These are phyloP conservation scores for Didymosphaeria variabile DNA, from an alignment of 2,329 filamentous ascomycete species.

Conservation along the genomic window DNA sequence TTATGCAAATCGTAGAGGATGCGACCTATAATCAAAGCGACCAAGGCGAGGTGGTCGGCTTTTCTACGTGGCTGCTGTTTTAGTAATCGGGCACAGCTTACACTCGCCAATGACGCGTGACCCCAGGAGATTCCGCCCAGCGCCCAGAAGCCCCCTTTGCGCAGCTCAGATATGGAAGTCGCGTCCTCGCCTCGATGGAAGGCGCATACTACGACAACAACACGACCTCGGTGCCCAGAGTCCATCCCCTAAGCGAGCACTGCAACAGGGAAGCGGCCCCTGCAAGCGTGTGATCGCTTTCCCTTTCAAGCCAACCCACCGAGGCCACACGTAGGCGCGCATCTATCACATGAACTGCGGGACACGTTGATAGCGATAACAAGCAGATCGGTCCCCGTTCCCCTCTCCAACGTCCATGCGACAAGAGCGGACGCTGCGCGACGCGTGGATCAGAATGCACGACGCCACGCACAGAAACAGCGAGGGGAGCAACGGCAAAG, in stretches of 20 bases:
- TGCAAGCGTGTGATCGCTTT: conserved; percentile 14
- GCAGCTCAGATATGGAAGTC: neutral
- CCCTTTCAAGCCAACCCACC: conserved; percentile 5
- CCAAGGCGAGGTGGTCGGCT: too few species aligned
- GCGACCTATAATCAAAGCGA: too few species aligned
- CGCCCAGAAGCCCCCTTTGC: neutral
- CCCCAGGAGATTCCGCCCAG: neutral
- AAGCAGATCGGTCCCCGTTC: conserved; percentile 6
- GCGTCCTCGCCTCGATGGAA: neutral
- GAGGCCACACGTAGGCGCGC: neutral
- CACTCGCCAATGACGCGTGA: neutral
- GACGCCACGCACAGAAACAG: conserved; percentile 24
- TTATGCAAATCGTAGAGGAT: too few species aligned
- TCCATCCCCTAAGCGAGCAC: conserved; percentile 6
- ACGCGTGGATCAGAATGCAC: conserved; percentile 34
- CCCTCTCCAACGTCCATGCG: conserved; percentile 7
- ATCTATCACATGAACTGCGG: conserved; percentile 13
- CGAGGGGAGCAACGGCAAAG: conserved; percentile 25
- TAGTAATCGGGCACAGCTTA: too few species aligned
- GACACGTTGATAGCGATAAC: conserved; percentile 14
- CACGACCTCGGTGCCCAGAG: neutral
- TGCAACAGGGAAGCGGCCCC: conserved; percentile 4
- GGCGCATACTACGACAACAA: neutral
- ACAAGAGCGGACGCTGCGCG: conserved; percentile 7
- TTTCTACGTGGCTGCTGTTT: too few species aligned